Base-by-base conservation (phyloP, 352 stramenopile genomes). In the Phytopythium ostracodes region DNA sequence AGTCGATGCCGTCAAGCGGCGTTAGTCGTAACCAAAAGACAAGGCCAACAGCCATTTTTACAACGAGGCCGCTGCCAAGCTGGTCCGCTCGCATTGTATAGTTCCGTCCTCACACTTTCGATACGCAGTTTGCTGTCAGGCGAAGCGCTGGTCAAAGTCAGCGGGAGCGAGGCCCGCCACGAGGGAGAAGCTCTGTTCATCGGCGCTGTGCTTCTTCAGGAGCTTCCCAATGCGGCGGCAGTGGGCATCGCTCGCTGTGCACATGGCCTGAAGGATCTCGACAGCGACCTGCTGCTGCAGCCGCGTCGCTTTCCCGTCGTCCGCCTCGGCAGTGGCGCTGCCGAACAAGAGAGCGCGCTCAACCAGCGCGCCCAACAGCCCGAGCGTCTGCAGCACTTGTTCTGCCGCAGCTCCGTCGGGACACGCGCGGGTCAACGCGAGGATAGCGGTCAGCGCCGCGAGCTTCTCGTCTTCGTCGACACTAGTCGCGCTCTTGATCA, bases 381-480 rank as follows among this genome's bases (percentile, higher is more conserved):
- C 67, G n/a, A 91, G 62, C 7, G 73, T 77, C 63, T 91, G 79
- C 17, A 81, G 62, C 17, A 89, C 59, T 10, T 74, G 60, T n/a
- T 64, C 68, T 0, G 68, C 65, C n/a, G 60, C 64, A 1, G 44
- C 59, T 47, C 60, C 35, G 40, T 40, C 49, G 6, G 59, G 44
- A 1, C 77, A 58, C 33, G 56, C 60, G 47, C 65, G 44, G 38
- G 70, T 68, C 4, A 89, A 65, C 10, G 57, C 64, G 22, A 67
- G 27, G 25, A 88, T 59, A 18, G 66, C 76, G 18, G 71, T 66
- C 33, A 89, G 56, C 24, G 77, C 79, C 17, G 68, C 63, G 4
- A 79, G 44, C 22, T 66, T 79, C 17, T 84, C 69, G 46, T 88
- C 77, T 38, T 80, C 76, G 40, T 89, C 75, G 11, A 66, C 62